A percentile compares a stretch with the other conserved stretches of the same genome.
These are phyloP conservation scores for Bipolaris cookei DNA, from an alignment of 2,329 filamentous ascomycete species.

Conservation along the genomic window DNA sequence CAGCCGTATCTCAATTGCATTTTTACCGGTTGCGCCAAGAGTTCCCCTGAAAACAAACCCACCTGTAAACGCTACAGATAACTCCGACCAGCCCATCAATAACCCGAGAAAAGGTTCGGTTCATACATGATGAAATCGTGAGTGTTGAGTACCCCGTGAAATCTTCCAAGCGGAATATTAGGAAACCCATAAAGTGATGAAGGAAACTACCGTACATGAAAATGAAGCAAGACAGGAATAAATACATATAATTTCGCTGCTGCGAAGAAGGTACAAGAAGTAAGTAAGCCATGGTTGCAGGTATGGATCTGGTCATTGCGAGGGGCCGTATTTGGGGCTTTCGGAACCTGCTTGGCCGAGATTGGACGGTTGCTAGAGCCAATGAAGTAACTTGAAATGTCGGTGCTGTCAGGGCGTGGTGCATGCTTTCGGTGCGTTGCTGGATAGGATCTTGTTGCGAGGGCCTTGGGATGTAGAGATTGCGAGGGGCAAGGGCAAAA, in stretches of 20 bases:
- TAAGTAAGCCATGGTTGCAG: background rate
- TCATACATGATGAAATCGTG: slow-evolving; percentile 12
- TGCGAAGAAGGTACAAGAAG: background rate
- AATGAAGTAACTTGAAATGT: slow-evolving; percentile 3
- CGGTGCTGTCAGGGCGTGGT: slow-evolving; percentile 2
- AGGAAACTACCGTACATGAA: slow-evolving; percentile 1
- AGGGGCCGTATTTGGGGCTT: background rate
- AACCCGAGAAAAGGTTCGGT: background rate
- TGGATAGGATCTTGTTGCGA: background rate
- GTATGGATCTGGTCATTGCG: background rate
- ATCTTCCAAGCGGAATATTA: slow-evolving; percentile 14
- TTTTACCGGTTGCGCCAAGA: slow-evolving; percentile 4
- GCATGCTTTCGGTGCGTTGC: slow-evolving; percentile 4
- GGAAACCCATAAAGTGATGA: background rate
- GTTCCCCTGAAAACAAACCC: background rate
- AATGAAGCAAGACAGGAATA: background rate
- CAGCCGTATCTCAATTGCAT: background rate
- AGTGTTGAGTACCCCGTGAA: slow-evolving; percentile 6
- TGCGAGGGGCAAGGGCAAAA: background rate
- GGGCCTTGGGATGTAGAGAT: slow-evolving; percentile 3
- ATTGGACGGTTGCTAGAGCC: slow-evolving; percentile 2
- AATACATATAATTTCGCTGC: slow-evolving; percentile 1
- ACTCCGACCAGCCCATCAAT: slow-evolving; percentile 2
- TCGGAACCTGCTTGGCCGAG: background rate
- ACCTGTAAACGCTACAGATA: slow-evolving; percentile 1